Percentiles rank a stretch among this genome's conserved stretches.
Evolutionary conservation across 75 land plant species (phyloP).

Genomic region (Ceratopteris richardii): DNA sequence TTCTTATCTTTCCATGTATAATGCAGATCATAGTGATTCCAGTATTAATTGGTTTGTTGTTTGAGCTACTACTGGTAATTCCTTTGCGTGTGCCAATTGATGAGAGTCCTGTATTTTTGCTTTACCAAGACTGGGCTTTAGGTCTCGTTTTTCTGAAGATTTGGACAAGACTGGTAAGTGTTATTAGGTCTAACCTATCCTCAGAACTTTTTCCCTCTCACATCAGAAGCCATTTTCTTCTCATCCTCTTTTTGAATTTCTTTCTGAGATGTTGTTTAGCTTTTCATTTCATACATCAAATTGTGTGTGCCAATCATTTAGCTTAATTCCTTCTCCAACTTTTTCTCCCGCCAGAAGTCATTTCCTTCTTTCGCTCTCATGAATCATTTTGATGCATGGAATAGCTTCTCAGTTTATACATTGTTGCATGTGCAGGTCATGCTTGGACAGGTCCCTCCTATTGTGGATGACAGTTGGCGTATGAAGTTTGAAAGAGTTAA

Average conservation of each 20-base stretch:
- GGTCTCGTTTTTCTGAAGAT: slow-evolving; percentile 87
- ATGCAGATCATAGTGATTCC: slow-evolving; percentile 75
- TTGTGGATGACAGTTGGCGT: slow-evolving; percentile 91
- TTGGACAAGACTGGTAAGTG: slow-evolving; percentile 80
- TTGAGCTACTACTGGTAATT: slow-evolving; percentile 85
- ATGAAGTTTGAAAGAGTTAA: slow-evolving; percentile 85
- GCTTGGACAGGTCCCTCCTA: slow-evolving; percentile 72
- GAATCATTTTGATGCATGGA: too few species aligned
- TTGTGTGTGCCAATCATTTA: too few species aligned
- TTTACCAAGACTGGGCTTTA: slow-evolving; percentile 94
- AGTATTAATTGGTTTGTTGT: slow-evolving; percentile 70
- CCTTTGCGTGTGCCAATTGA: slow-evolving; percentile 96
- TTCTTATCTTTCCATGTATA: slow-evolving; percentile 1
- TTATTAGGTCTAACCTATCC: too few species aligned
- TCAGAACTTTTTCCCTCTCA: not conserved
- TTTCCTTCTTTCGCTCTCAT: too few species aligned
- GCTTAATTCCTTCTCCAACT: too few species aligned
- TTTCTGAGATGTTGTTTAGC: too few species aligned
- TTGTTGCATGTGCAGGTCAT: too few species aligned
- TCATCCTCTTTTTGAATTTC: too few species aligned
- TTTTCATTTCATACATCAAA: too few species aligned
- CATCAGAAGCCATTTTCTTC: not conserved
- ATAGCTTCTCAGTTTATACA: too few species aligned
- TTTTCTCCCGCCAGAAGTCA: too few species aligned
- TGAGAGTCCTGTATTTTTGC: slow-evolving; percentile 94